Base-by-base conservation (phyloP, 2,329 filamentous ascomycete genomes). In the Cladosporium cucumerinum region DNA sequence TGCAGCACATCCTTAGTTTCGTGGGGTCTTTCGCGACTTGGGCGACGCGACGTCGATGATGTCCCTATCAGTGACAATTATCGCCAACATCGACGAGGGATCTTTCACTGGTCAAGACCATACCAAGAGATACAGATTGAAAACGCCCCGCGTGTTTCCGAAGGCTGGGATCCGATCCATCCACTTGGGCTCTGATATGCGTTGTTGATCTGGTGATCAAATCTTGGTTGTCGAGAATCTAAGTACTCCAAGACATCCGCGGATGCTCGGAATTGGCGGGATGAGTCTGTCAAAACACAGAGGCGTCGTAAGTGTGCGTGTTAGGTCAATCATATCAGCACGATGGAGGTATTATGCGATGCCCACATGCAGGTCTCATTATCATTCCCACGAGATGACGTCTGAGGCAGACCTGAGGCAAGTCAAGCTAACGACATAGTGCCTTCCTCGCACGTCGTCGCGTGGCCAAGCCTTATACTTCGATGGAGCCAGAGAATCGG, bases 1-100 rank as follows among this genome's bases (percentile, higher is more conserved):
- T 57, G 30, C 54, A 57, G 28, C 32, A n/a, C 51, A 54, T 28
- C 54, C 30, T 23, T 57, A 57, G 54, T 57, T 39, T 57, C 54
- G 30, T 57, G 54, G 54, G 54, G 32, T 36, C 54, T 10, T 28
- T 25, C 23, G 48, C 23, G 26, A 52, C 5, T 25, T n/a, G 2
- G 48, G 26, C 30, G 54, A 57, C 54, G 21, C 11, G 18, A 16
- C 32, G n/a, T 57, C 32, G 32, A 57, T 32, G 32, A 34, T 32
- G 54, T 57, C 32, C 54, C 54, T 57, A 57, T 57, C 32, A 57
- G 23, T 26, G 26, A 52, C 26, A 16, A 36, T 34, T 55, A 16
- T 57, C 32, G 54, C 54, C 54, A 57, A 26, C 14, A 10, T 12
- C 28, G 26, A 34, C 18, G 12, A 4, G 21, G 28, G 8, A 23